Base-by-base conservation (phyloP, 2,329 filamentous ascomycete genomes). In the Calonectria pauciramosa region DNA sequence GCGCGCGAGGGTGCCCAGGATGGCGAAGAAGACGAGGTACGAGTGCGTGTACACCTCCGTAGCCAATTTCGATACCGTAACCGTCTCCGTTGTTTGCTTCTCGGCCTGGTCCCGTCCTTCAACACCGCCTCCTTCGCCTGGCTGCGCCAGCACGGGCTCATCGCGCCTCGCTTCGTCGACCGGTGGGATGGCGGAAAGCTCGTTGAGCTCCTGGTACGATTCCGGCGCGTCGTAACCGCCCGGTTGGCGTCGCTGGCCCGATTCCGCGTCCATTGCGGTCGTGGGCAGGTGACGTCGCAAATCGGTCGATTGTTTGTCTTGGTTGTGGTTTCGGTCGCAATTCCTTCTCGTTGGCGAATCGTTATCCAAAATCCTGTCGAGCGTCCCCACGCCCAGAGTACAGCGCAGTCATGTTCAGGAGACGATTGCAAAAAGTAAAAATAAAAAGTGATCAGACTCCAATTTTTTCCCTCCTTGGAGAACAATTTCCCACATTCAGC, bases 1-100 rank as follows among this genome's bases (percentile, higher is more conserved):
- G 14, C 96, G 91, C 0, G 95, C 94, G 32, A 98, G 90, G 0
- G 96, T 97, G 44, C 96, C 96, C 49, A 96, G 85, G 23, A 98
- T 90, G 23, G 96, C 93, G 85, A 98, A 98, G 82, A 98, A 89
- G 73, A 97, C 88, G 30, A 98, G 91, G 84, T 98, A 95, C 0
- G 95, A 96, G 74, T 96, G 82, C 2, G 93, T 96, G 85, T 96
- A 95, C 74, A 94, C 78, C 80, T 91, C 86, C 1, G 91, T 93
- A 11, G 87, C 87, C 34, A 87, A 81, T 71, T 84, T 86, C 1
- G 92, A 93, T 30, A 89, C 84, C 2, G 60, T 70, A 5, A 66
- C 51, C 14, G 67, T 60, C 7, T 74, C 30, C 16, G 63, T 47
- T 4, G 70, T 74, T 23, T 76, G 52, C 34, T 72, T 64, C 32